Conservation (phyloP, 2,329 filamentous ascomycete genomes). For the Dichotomopilus funicola region DNA sequence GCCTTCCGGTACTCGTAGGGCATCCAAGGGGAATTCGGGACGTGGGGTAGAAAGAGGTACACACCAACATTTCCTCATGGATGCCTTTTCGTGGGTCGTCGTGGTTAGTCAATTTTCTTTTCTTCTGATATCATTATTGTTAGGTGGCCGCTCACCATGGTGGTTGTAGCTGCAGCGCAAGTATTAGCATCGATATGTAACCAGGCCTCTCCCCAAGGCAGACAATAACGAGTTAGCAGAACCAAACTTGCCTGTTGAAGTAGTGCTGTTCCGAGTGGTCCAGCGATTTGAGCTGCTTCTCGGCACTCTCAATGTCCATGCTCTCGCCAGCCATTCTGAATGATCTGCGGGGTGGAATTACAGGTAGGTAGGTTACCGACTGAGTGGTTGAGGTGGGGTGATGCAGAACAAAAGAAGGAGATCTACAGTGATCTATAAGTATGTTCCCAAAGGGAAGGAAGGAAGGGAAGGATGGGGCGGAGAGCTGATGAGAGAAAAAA, state of each 20-base stretch:
- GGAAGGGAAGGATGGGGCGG: neutral
- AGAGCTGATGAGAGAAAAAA: neutral
- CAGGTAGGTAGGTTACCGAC: too few relatives aligned
- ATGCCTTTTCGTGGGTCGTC: constrained; percentile 58
- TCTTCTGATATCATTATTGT: too few relatives aligned
- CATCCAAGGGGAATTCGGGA: neutral
- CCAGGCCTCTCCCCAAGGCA: neutral
- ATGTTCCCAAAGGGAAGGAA: neutral
- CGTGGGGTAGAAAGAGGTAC: constrained; percentile 33
- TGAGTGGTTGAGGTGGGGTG: too few relatives aligned
- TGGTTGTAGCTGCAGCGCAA: constrained; percentile 74
- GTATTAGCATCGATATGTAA: constrained; percentile 31
- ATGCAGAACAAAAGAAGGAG: too few relatives aligned
- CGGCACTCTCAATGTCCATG: constrained; percentile 55
- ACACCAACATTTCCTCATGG: constrained; percentile 95
- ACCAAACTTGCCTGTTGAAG: constrained; percentile 77
- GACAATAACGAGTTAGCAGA: too few relatives aligned
- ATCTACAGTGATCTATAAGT: too few relatives aligned
- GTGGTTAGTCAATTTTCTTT: constrained; percentile 12
- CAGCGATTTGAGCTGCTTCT: constrained; percentile 62
- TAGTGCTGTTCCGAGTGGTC: constrained; percentile 97
- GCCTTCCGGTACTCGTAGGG: constrained; percentile 14
- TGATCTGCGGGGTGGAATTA: neutral
- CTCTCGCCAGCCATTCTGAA: constrained; percentile 39
- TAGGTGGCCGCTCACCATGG: constrained; percentile 48